Evolutionary conservation across 2,329 filamentous ascomycete genomes (phyloP).

Genomic region (Triangularia setosa): DNA sequence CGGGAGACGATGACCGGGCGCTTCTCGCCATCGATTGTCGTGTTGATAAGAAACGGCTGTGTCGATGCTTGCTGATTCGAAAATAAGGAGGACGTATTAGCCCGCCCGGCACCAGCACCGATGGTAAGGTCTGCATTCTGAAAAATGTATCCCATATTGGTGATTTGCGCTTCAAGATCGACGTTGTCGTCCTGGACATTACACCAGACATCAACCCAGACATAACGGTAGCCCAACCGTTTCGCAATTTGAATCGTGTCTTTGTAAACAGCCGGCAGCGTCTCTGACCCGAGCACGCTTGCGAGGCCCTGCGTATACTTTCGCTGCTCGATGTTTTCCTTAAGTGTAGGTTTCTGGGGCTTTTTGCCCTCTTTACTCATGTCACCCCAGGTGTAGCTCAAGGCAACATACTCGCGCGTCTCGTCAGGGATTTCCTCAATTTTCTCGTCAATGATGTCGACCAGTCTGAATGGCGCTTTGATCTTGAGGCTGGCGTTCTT

Average conservation of each 20-base stretch:
- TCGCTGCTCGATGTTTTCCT: background rate
- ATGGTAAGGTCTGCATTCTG: background rate
- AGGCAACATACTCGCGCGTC: background rate
- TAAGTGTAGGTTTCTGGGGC: background rate
- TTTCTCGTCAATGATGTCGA: background rate
- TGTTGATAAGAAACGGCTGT: background rate
- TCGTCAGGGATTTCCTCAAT: background rate
- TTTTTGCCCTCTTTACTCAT: background rate
- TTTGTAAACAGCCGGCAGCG: background rate
- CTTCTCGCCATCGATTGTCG: background rate
- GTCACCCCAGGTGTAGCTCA: slow-evolving; percentile 1
- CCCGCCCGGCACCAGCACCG: background rate
- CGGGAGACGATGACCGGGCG: background rate
- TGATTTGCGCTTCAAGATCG: background rate
- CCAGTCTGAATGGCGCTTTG: background rate
- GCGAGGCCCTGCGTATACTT: background rate
- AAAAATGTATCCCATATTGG: background rate
- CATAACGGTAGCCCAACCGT: background rate
- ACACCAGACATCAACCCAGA: background rate
- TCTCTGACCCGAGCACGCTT: background rate
- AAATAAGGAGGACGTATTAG: background rate
- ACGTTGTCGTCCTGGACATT: background rate
- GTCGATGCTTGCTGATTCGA: background rate
- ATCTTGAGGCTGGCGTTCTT: background rate
- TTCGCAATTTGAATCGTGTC: background rate